Percentiles rank a stretch among this genome's conserved stretches.
These are phyloP conservation scores for Paraphaeosphaeria sporulosa DNA, from an alignment of 2,329 filamentous ascomycete genomes.

Conservation along the genomic window DNA sequence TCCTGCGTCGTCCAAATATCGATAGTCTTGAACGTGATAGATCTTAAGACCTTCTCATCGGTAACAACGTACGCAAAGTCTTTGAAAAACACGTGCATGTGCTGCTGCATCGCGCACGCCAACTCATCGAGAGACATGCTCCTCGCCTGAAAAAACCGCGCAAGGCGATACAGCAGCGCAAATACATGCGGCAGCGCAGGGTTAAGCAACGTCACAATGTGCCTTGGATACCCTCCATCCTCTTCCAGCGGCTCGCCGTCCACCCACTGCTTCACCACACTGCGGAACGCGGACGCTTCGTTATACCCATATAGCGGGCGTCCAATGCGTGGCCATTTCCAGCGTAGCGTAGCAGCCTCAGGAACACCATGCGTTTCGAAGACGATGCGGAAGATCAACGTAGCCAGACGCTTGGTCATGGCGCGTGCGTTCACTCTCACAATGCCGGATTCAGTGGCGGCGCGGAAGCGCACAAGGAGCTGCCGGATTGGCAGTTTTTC, in stretches of 20 bases:
- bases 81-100: not conserved
- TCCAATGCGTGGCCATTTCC: not conserved
- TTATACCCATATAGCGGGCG: not conserved
- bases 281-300: not conserved
- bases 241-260: not conserved
- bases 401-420: slow-evolving; percentile 2
- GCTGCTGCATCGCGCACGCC: not conserved
- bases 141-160: not conserved
- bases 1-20: slow-evolving; percentile 13
- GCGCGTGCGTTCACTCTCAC: not conserved
- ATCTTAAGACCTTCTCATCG: not conserved
- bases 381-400: slow-evolving; percentile 3
- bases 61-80: not conserved
- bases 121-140: not conserved
- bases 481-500: slow-evolving; percentile 1
- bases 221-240: not conserved
- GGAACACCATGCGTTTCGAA: not conserved
- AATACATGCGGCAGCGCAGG: slow-evolving; percentile 7
- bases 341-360: not conserved
- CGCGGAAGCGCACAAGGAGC: slow-evolving; percentile 1
- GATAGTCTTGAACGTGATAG: not conserved
- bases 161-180: slow-evolving; percentile 8
- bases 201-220: not conserved
- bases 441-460: not conserved
- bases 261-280: not conserved